Evolutionary conservation across 306 rosid species (phyloP).

Genomic region (Carpinus fangiana): DNA sequence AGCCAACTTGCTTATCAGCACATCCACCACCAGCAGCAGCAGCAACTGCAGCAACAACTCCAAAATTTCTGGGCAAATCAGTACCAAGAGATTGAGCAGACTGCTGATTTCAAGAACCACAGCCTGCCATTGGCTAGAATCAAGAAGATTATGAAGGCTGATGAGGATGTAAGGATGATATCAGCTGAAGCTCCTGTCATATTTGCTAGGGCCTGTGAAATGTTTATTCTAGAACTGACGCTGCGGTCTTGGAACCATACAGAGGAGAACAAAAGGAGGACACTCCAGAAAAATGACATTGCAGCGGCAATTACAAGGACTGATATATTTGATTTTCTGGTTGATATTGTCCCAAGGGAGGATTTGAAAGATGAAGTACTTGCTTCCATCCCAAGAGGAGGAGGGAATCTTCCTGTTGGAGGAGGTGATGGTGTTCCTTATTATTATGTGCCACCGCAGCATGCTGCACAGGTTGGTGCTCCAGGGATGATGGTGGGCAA

Average conservation of each 20-base stretch:
- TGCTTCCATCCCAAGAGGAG: slow-evolving; percentile 39
- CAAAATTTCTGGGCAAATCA: slow-evolving; percentile 47
- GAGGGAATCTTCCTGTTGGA: slow-evolving; percentile 31
- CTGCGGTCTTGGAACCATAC: slow-evolving; percentile 61
- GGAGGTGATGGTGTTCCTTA: slow-evolving; percentile 49
- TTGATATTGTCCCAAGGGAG: slow-evolving; percentile 53
- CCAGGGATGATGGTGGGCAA: slow-evolving; percentile 47
- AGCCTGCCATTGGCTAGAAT: slow-evolving; percentile 62
- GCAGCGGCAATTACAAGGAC: slow-evolving; percentile 57
- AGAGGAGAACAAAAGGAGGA: slow-evolving; percentile 50
- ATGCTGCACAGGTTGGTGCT: slow-evolving; percentile 36
- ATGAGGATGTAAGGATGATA: slow-evolving; percentile 58
- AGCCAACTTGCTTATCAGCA: slow-evolving; percentile 38
- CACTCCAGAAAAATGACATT: slow-evolving; percentile 58
- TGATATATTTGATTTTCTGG: slow-evolving; percentile 62
- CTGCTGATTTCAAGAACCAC: slow-evolving; percentile 40
- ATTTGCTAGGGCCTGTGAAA: slow-evolving; percentile 68
- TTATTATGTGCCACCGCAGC: slow-evolving; percentile 49
- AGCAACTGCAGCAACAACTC: slow-evolving; percentile 47
- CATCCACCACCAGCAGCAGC: slow-evolving; percentile 44
- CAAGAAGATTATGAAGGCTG: slow-evolving; percentile 67
- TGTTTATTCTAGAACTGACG: slow-evolving; percentile 66
- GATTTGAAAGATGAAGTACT: slow-evolving; percentile 45
- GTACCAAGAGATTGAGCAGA: slow-evolving; percentile 41
- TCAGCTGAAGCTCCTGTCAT: slow-evolving; percentile 62